Percentiles rank a stretch among this genome's conserved stretches.
Conservation (phyloP, 805 yeast species). For the Sungouiella blattae region DNA sequence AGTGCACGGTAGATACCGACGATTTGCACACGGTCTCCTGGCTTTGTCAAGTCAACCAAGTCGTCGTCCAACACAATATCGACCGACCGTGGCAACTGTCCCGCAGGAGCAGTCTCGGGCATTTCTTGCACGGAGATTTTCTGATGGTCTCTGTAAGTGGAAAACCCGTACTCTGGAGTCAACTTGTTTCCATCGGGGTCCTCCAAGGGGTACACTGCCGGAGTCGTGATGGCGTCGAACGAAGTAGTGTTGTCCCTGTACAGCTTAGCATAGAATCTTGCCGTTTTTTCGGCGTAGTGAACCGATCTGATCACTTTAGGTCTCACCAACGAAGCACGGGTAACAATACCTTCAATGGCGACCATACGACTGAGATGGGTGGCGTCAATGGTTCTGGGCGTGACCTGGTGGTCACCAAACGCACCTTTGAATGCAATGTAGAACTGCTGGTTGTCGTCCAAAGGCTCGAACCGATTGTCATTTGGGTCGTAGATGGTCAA, state of each 20-base stretch:
- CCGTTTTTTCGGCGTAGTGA: constrained; percentile 84
- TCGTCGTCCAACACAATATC: constrained; percentile 95
- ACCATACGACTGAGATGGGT: constrained; percentile 74
- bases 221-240: constrained; percentile 75
- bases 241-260: constrained; percentile 91
- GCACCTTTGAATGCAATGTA: constrained; percentile 85
- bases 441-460: constrained; percentile 60
- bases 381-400: constrained; percentile 85
- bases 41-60: constrained; percentile 85
- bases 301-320: constrained; percentile 91
- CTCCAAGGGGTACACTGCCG: constrained; percentile 88
- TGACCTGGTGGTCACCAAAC: constrained; percentile 81
- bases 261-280: constrained; percentile 84
- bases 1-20: constrained; percentile 92
- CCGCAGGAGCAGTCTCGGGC: constrained; percentile 98
- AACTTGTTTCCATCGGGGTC: constrained; percentile 89
- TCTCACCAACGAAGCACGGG: constrained; percentile 86
- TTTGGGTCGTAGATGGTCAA: constrained; percentile 65
- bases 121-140: constrained; percentile 91
- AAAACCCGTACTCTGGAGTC: constrained; percentile 87
- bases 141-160: constrained; percentile 92
- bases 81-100: constrained; percentile 90
- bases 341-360: constrained; percentile 91
- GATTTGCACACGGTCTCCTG: constrained; percentile 92
- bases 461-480: constrained; percentile 48